phyloP scores from a whole-genome alignment of 140 eudicot genomes.

The Erigeron philadelphicus region DNA sequence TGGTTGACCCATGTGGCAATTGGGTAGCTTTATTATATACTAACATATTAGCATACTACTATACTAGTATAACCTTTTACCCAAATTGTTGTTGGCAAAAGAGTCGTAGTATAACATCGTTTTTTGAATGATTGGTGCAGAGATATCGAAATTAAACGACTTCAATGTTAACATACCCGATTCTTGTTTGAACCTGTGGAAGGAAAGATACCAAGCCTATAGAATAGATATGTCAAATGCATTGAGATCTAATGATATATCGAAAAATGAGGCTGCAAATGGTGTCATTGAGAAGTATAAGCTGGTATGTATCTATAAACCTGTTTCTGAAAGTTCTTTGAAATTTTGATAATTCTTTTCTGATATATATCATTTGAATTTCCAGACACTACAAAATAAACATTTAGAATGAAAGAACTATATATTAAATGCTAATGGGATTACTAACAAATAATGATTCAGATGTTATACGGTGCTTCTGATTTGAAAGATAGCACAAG shows the following conservation, averaged over 20 bases:
- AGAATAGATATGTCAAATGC: constrained; percentile 45
- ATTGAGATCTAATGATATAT: constrained; percentile 12
- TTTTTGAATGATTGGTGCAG: constrained; percentile 23
- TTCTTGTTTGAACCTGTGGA: constrained; percentile 34
- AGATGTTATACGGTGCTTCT: constrained; percentile 49
- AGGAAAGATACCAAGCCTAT: constrained; percentile 35
- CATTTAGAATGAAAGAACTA: not conserved
- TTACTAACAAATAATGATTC: constrained; percentile 19
- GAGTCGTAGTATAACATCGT: not conserved
- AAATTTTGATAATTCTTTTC: not conserved
- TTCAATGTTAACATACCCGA: constrained; percentile 41
- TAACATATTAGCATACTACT: too few species aligned
- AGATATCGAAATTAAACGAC: constrained; percentile 42
- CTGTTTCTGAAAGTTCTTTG: not conserved
- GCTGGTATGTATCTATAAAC: constrained; percentile 30
- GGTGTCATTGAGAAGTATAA: constrained; percentile 46
- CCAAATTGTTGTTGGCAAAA: not conserved
- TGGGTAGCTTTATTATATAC: too few species aligned
- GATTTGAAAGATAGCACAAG: constrained; percentile 42
- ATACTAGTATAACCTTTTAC: too few species aligned
- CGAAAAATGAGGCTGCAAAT: constrained; percentile 33
- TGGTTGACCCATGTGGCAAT: too few species aligned
- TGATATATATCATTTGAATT: not conserved
- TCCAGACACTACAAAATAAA: not conserved
- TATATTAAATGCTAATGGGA: not conserved